Conservation (phyloP, 495 filamentous ascomycete genomes). For the Penicillium waksmanii region DNA sequence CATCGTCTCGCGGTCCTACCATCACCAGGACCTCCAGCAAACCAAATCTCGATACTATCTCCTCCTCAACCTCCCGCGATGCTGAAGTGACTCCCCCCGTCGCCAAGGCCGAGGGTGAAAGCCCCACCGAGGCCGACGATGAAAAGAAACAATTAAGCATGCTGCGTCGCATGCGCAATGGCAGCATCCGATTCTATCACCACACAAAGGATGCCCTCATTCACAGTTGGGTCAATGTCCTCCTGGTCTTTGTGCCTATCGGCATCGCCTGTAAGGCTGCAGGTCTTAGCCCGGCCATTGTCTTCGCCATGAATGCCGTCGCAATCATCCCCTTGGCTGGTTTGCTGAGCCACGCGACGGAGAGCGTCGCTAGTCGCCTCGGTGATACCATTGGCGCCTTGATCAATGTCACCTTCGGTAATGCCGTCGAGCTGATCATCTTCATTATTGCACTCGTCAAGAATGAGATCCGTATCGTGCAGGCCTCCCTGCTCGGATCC, state of each 20-base stretch:
- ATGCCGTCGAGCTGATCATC: slow-evolving; percentile 88
- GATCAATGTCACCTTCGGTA: slow-evolving; percentile 87
- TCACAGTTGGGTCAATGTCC: slow-evolving; percentile 75
- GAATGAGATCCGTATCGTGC: slow-evolving; percentile 87
- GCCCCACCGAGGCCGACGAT: slow-evolving; percentile 26
- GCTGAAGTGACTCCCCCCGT: slow-evolving; percentile 41
- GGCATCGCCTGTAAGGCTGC: slow-evolving; percentile 69
- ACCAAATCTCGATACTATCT: slow-evolving; percentile 17
- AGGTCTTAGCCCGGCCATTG: slow-evolving; percentile 48
- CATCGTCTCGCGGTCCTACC: slow-evolving; percentile 29
- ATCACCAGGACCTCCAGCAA: slow-evolving; percentile 1
- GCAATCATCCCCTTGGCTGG: slow-evolving; percentile 84
- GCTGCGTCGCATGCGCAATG: slow-evolving; percentile 38
- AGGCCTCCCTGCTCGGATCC: slow-evolving; percentile 84
- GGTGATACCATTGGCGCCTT: slow-evolving; percentile 82
- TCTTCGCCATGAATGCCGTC: slow-evolving; percentile 82
- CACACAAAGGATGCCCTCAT: slow-evolving; percentile 46
- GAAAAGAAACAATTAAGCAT: slow-evolving; percentile 28
- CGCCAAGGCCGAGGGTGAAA: background rate
- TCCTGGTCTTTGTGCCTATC: slow-evolving; percentile 79
- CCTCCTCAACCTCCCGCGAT: slow-evolving; percentile 28
- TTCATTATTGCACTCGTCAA: slow-evolving; percentile 54
- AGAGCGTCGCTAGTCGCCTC: slow-evolving; percentile 73
- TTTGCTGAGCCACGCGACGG: slow-evolving; percentile 80
- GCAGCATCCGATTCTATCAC: slow-evolving; percentile 37